These are phyloP conservation scores for Gautieria morchelliformis DNA, from an alignment of 768 basidiomycete species.

Conservation along the genomic window DNA sequence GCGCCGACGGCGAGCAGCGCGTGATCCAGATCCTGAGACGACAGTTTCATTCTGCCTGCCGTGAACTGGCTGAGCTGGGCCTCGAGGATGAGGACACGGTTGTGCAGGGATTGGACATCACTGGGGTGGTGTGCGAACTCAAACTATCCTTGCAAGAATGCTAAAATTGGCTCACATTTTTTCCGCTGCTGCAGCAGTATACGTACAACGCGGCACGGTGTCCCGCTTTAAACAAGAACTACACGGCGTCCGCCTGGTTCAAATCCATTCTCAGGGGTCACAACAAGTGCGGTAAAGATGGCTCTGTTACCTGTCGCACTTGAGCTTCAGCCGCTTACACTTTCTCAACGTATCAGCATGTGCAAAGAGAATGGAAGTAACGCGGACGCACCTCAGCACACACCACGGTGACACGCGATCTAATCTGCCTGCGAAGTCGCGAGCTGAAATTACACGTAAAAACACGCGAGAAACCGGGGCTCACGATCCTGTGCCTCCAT, in stretches of 20 bases:
- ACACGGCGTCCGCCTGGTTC: constrained; percentile 1
- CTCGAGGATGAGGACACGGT: constrained; percentile 67
- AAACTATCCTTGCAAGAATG: background rate
- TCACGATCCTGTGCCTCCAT: background rate
- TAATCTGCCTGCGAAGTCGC: constrained; percentile 43
- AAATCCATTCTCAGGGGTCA: background rate
- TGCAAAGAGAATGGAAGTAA: background rate
- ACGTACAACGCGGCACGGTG: constrained; percentile 10
- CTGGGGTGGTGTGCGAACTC: constrained; percentile 23
- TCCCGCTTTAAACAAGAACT: constrained; percentile 19
- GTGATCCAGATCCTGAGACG: constrained; percentile 18
- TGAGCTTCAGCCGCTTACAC: constrained; percentile 85
- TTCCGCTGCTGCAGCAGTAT: constrained; percentile 50
- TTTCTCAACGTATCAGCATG: constrained; percentile 18
- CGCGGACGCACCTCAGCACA: constrained; percentile 59
- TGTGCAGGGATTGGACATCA: constrained; percentile 76
- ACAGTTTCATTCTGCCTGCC: constrained; percentile 1
- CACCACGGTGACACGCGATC: constrained; percentile 71
- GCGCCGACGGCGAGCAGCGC: constrained; percentile 29
- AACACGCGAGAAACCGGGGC: background rate
- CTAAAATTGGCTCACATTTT: constrained; percentile 51
- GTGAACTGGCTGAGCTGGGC: constrained; percentile 21
- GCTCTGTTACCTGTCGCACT: constrained; percentile 50
- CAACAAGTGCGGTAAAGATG: background rate
- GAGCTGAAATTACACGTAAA: background rate